Evolutionary conservation across 2,329 filamentous ascomycete species (phyloP).

Genomic region (Pseudocercospora crystallina): DNA sequence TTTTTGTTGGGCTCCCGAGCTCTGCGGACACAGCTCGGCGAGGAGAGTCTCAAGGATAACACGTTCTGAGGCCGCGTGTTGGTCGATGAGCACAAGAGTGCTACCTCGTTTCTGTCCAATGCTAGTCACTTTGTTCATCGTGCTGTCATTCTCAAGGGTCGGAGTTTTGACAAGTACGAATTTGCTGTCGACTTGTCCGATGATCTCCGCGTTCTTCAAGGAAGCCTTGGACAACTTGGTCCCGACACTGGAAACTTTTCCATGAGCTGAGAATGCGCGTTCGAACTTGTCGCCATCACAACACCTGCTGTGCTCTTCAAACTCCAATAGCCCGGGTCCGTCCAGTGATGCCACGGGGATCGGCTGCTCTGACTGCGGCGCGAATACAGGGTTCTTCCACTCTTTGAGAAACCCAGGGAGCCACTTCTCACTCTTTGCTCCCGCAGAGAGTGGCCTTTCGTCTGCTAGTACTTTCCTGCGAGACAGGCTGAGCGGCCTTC

Average conservation of each 20-base stretch:
- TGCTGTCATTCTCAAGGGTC: not conserved
- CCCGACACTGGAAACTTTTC: slow-evolving; percentile 2
- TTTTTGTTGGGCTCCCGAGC: not conserved
- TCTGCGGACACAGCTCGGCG: slow-evolving; percentile 48
- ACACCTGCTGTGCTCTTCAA: slow-evolving; percentile 10
- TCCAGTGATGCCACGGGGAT: slow-evolving; percentile 25
- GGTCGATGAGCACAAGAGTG: slow-evolving; percentile 76
- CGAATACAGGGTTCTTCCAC: slow-evolving; percentile 79
- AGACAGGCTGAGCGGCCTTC: slow-evolving; percentile 36
- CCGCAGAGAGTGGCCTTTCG: not conserved
- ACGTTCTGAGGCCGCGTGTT: slow-evolving; percentile 92
- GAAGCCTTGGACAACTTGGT: slow-evolving; percentile 60
- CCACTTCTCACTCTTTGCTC: slow-evolving; percentile 47
- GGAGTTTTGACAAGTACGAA: slow-evolving; percentile 73
- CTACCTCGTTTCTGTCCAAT: slow-evolving; percentile 17
- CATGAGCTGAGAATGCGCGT: slow-evolving; percentile 2
- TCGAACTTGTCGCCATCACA: slow-evolving; percentile 11
- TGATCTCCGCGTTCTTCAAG: slow-evolving; percentile 61
- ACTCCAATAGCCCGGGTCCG: slow-evolving; percentile 22
- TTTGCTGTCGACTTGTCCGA: slow-evolving; percentile 85
- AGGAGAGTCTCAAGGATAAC: slow-evolving; percentile 76
- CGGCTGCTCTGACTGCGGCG: slow-evolving; percentile 36
- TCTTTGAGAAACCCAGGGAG: slow-evolving; percentile 58
- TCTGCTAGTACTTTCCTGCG: slow-evolving; percentile 16
- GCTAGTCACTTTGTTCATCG: not conserved